Base-by-base conservation (phyloP, 257 asterid species). In the Solanum virginianum region DNA sequence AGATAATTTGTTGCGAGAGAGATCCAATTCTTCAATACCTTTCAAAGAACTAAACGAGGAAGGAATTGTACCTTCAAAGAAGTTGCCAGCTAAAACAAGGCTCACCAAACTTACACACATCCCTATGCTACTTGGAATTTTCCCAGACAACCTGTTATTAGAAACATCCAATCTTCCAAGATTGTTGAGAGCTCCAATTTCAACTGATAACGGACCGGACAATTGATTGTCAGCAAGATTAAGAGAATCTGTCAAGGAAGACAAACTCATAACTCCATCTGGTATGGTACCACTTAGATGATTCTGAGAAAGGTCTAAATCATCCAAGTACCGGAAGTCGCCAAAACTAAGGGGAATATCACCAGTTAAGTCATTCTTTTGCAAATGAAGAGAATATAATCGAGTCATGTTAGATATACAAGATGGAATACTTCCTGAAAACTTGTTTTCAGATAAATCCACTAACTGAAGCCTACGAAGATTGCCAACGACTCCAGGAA, bases 1-100 rank as follows among this genome's bases (percentile, higher is more conserved):
- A 0, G 86, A 85, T 82, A 90, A 85, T 36, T 85, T 86, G 77
- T 90, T 90, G 10, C 36, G 85, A 10, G 91, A 88, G 36, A 88
- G 85, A 36, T 88, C 89, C 66, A 85, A 68, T 10, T 53, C 7
- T 57, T 70, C 82, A 11, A 88, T 84, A 66, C 85, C 62, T 24
- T 60, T 69, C 83, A 87, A 79, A 54, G 86, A 85, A 85, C 83
- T 45, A 39, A 90, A 12, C 11, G 66, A 36, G 10, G 84, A 84
- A n/a, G 90, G 88, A 79, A 88, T 80, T 20, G 10, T 60, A 10
- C 90, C 92, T 12, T 36, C 63, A 69, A 87, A 86, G 6, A 17
- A 60, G 83, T 88, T 90, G 7, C 69, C 86, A n/a, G 63, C 49
- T 87, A 90, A 62, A 75, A 77, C 7, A 60, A 90, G 83, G 26